Evolutionary conservation across 805 yeast species (phyloP).

Genomic region (Saccharomycopsis lassenensis): DNA sequence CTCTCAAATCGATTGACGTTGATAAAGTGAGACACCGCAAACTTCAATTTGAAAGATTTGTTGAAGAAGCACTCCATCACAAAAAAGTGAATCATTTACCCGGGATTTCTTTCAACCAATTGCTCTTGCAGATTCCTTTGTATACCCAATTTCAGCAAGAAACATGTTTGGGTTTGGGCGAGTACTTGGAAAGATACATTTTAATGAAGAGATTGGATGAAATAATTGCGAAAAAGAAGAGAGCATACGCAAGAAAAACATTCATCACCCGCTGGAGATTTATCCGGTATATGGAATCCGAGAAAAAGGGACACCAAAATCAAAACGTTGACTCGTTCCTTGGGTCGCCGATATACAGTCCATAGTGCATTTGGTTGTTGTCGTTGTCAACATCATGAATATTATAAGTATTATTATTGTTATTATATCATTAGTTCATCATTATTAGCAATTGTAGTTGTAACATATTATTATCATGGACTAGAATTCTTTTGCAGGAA

Average conservation of each 20-base stretch:
- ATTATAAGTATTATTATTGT: neutral
- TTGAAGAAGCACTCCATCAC: slow-evolving; percentile 53
- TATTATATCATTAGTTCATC: too few species aligned
- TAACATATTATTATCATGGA: neutral
- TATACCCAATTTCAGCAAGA: slow-evolving; percentile 69
- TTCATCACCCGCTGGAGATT: slow-evolving; percentile 16
- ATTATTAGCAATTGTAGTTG: neutral
- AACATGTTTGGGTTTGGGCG: slow-evolving; percentile 63
- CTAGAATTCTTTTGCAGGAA: too few species aligned
- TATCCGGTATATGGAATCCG: slow-evolving; percentile 8
- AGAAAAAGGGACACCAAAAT: neutral
- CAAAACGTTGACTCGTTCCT: neutral
- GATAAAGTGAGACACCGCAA: slow-evolving; percentile 43
- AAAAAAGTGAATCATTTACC: slow-evolving; percentile 49
- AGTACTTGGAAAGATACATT: slow-evolving; percentile 54
- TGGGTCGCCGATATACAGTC: neutral
- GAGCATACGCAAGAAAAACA: slow-evolving; percentile 11
- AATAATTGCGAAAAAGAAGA: slow-evolving; percentile 16
- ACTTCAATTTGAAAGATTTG: slow-evolving; percentile 47
- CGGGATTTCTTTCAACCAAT: slow-evolving; percentile 52
- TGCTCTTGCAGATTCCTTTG: slow-evolving; percentile 60
- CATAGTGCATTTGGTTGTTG: neutral
- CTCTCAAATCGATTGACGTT: slow-evolving; percentile 44
- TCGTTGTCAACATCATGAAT: neutral
- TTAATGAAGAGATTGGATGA: slow-evolving; percentile 46